These are phyloP conservation scores for Zychaea mexicana DNA, from an alignment of 371 early-diverging fungal genomes.

Conservation along the genomic window DNA sequence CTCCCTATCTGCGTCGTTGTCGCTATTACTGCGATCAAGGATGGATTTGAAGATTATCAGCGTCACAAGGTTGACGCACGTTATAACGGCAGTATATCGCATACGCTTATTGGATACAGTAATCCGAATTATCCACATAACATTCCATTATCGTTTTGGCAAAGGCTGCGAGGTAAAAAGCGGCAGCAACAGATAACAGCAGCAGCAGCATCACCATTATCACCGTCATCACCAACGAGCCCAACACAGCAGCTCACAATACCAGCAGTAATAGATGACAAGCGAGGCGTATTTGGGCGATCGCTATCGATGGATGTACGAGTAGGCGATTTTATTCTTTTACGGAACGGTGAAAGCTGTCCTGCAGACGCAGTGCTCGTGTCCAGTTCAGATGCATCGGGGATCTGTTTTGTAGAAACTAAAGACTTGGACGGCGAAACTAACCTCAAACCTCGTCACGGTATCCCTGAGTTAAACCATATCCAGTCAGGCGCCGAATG, in stretches of 20 bases:
- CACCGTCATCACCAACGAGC: neutral
- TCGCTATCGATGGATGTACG: slow-evolving; percentile 66
- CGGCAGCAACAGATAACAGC: neutral
- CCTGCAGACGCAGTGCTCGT: slow-evolving; percentile 92
- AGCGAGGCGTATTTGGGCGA: slow-evolving; percentile 24
- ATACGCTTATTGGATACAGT: slow-evolving; percentile 69
- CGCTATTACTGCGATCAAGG: slow-evolving; percentile 90
- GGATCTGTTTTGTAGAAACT: slow-evolving; percentile 89
- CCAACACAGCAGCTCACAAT: neutral
- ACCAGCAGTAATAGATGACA: neutral
- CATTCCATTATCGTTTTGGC: neutral
- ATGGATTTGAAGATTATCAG: slow-evolving; percentile 95
- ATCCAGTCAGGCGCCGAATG: slow-evolving; percentile 69
- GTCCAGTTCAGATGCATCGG: slow-evolving; percentile 74
- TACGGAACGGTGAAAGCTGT: slow-evolving; percentile 83
- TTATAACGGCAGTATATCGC: slow-evolving; percentile 80
- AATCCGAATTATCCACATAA: slow-evolving; percentile 69
- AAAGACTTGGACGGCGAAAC: slow-evolving; percentile 97
- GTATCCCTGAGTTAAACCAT: slow-evolving; percentile 64
- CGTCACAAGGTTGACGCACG: slow-evolving; percentile 89
- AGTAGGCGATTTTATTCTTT: slow-evolving; percentile 90
- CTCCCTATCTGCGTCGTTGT: slow-evolving; percentile 91
- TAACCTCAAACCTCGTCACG: slow-evolving; percentile 83
- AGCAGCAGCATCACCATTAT: slow-evolving; percentile 10
- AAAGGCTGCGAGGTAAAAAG: neutral